Percentiles rank a stretch among this genome's conserved stretches.
Evolutionary conservation across 805 yeast species (phyloP).

Genomic region (Kodamaea leandrae): DNA sequence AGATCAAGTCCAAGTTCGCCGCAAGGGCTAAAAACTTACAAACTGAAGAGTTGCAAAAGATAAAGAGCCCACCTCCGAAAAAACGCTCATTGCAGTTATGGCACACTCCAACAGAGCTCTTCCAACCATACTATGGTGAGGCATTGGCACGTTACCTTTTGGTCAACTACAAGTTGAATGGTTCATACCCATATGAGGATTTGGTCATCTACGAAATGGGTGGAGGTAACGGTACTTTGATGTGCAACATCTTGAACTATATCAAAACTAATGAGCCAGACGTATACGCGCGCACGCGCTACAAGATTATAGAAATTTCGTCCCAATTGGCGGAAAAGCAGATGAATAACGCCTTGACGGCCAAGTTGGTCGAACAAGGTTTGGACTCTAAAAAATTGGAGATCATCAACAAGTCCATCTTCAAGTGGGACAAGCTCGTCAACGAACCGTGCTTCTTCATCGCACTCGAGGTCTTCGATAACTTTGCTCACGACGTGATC

Average conservation of each 20-base stretch:
- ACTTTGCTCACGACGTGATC: constrained; percentile 77
- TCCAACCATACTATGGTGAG: constrained; percentile 81
- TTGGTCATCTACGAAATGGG: constrained; percentile 83
- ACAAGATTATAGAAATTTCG: constrained; percentile 72
- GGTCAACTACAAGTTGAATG: constrained; percentile 64
- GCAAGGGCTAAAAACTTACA: constrained; percentile 20
- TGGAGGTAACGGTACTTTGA: constrained; percentile 85
- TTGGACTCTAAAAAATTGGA: constrained; percentile 58
- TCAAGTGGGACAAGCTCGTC: constrained; percentile 65
- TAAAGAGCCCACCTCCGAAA: constrained; percentile 14
- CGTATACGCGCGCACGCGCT: constrained; percentile 64
- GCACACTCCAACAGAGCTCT: constrained; percentile 89
- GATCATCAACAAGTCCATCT: constrained; percentile 70
- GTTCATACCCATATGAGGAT: constrained; percentile 64
- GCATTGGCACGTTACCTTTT: constrained; percentile 79
- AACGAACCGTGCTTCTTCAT: constrained; percentile 71
- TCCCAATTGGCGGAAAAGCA: constrained; percentile 60
- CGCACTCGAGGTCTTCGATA: constrained; percentile 82
- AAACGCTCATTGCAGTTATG: constrained; percentile 60
- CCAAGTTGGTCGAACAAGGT: constrained; percentile 33
- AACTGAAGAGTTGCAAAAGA: constrained; percentile 20
- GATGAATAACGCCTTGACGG: constrained; percentile 32
- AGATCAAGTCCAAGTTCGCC: constrained; percentile 20
- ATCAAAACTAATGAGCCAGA: constrained; percentile 64
- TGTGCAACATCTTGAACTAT: constrained; percentile 70